Evolutionary conservation across 1,284 basidiomycete species (phyloP).

Genomic region (Pisolithus thermaeus): DNA sequence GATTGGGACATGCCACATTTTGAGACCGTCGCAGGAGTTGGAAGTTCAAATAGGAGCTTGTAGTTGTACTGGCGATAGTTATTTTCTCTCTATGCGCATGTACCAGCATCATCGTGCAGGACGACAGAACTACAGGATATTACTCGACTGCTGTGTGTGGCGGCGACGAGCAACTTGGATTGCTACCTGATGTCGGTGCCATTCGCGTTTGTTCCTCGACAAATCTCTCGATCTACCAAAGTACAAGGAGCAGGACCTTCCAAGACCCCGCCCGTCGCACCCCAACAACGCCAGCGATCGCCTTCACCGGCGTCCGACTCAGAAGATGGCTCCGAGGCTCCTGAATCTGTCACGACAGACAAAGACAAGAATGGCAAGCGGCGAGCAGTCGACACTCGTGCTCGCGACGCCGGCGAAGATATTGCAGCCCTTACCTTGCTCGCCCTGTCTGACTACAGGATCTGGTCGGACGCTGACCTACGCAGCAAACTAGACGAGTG

Average conservation of each 20-base stretch:
- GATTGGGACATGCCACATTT: too few relatives aligned
- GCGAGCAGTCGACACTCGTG: constrained; percentile 10
- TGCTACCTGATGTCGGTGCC: constrained; percentile 14
- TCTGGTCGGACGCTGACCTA: constrained; percentile 55
- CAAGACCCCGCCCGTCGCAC: not conserved
- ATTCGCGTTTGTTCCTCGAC: constrained; percentile 35
- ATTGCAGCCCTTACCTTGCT: constrained; percentile 45
- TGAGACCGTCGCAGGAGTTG: too few relatives aligned
- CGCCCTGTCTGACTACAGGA: constrained; percentile 57
- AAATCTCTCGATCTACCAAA: constrained; percentile 22
- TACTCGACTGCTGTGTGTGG: too few relatives aligned
- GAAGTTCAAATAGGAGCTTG: too few relatives aligned
- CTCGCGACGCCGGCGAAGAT: constrained; percentile 34
- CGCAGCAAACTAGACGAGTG: constrained; percentile 40
- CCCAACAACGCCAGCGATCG: constrained; percentile 5
- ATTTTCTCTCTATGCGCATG: not conserved
- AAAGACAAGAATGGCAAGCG: constrained; percentile 16
- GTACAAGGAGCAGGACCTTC: constrained; percentile 12
- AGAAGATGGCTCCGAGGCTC: constrained; percentile 5
- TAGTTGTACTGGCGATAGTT: not conserved
- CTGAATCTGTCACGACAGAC: not conserved
- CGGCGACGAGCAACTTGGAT: too few relatives aligned
- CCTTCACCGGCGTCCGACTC: constrained; percentile 7
- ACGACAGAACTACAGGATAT: too few relatives aligned
- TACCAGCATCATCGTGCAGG: too few relatives aligned